Percentiles rank a stretch among this genome's conserved stretches.
Evolutionary conservation across 140 eudicot genomes (phyloP).

Genomic region (Stevia rebaudiana): DNA sequence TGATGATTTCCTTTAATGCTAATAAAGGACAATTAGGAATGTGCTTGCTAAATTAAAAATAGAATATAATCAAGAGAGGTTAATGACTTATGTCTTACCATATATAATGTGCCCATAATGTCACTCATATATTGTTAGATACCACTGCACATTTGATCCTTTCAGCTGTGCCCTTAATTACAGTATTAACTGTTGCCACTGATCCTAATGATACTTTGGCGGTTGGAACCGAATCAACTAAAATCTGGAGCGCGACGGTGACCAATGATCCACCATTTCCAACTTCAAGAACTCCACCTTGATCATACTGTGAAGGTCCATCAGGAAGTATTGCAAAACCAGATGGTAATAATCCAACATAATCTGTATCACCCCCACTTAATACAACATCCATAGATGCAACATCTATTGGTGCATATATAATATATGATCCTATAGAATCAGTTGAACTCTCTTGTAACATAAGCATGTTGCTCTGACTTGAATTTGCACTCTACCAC

Average conservation of each 20-base stretch:
- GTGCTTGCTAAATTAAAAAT: background rate
- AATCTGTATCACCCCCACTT: conserved; percentile 84
- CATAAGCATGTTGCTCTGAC: conserved; percentile 90
- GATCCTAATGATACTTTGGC: conserved; percentile 86
- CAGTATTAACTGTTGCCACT: conserved; percentile 78
- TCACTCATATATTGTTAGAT: conserved; percentile 45
- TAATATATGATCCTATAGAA: conserved; percentile 78
- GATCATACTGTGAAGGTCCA: conserved; percentile 43
- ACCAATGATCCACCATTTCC: conserved; percentile 71
- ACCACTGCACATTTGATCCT: conserved; percentile 64
- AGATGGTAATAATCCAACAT: conserved; percentile 83
- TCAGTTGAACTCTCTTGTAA: conserved; percentile 87
- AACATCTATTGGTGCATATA: conserved; percentile 87
- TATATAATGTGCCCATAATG: conserved; percentile 15
- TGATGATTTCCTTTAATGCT: too few species aligned
- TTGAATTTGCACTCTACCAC: conserved; percentile 74
- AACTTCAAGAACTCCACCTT: conserved; percentile 35
- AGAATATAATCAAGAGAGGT: background rate
- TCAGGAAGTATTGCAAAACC: conserved; percentile 96
- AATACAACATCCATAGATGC: conserved; percentile 71
- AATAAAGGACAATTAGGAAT: too few species aligned
- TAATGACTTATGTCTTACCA: conserved; percentile 20
- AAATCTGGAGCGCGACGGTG: conserved; percentile 79
- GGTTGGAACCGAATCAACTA: conserved; percentile 80
- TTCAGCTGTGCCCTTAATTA: conserved; percentile 83